phyloP scores from a whole-genome alignment of 148 eudicot genomes.

The Amaranthus cruentus region DNA sequence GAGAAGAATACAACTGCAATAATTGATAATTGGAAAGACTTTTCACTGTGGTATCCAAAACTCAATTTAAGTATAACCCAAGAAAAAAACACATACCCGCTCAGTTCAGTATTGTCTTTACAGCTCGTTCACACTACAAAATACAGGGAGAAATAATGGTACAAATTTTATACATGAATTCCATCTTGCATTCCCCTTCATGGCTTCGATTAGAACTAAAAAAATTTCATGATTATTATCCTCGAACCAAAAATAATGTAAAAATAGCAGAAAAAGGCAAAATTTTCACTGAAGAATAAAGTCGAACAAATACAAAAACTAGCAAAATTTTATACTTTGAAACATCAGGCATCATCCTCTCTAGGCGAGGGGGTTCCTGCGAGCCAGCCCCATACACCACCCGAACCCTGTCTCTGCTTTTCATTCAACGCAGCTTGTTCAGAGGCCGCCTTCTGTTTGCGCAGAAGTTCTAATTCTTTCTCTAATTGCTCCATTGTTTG shows the following conservation, averaged over 20 bases:
- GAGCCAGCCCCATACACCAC: conserved; percentile 96
- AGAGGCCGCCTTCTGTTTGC: conserved; percentile 91
- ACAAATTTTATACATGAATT: conserved; percentile 18
- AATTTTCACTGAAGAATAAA: conserved; percentile 15
- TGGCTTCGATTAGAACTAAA: conserved; percentile 13
- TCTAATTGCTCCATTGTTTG: conserved; percentile 88
- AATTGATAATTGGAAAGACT: neutral
- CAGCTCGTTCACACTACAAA: neutral
- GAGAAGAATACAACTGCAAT: neutral
- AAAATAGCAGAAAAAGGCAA: conserved; percentile 11
- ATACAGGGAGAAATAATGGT: conserved; percentile 4
- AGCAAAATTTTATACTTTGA: conserved; percentile 1
- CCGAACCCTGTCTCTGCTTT: conserved; percentile 74
- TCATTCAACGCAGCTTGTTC: conserved; percentile 77
- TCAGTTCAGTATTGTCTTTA: neutral
- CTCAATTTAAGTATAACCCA: neutral
- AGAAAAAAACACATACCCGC: neutral
- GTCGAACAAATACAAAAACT: conserved; percentile 17
- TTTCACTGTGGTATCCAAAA: neutral
- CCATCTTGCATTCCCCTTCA: conserved; percentile 11
- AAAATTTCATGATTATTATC: conserved; percentile 12
- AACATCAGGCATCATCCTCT: conserved; percentile 40
- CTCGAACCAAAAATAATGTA: conserved; percentile 9
- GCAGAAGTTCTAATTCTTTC: conserved; percentile 86
- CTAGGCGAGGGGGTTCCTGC: conserved; percentile 62